phyloP scores from a whole-genome alignment of 2,329 filamentous ascomycete genomes.

The Fusarium buharicum region DNA sequence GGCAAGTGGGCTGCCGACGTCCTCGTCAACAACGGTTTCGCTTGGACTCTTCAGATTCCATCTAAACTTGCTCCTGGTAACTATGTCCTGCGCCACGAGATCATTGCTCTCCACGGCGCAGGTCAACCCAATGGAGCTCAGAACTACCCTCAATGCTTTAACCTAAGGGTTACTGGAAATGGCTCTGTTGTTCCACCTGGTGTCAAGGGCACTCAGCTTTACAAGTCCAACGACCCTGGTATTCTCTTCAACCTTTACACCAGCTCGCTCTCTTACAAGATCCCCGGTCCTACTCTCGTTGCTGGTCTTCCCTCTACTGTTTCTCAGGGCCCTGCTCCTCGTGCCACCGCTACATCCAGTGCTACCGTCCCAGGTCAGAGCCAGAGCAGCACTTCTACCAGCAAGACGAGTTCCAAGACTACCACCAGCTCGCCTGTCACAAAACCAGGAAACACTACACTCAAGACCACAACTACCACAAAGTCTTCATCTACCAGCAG shows the following conservation, averaged over 20 bases:
- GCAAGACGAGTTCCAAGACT: no score
- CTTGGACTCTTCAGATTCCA: constrained; percentile 51
- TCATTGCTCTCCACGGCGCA: constrained; percentile 61
- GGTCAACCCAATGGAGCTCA: constrained; percentile 59
- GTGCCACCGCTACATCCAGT: constrained; percentile 34
- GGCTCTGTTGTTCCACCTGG: constrained; percentile 49
- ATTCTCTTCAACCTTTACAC: constrained; percentile 51
- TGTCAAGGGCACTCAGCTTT: constrained; percentile 46
- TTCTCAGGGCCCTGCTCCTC: constrained; percentile 5
- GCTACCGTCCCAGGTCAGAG: constrained; percentile 33
- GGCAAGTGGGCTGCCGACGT: constrained; percentile 52
- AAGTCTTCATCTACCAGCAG: constrained; percentile 3
- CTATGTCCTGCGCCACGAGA: constrained; percentile 64
- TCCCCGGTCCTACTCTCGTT: constrained; percentile 45
- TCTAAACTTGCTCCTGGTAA: constrained; percentile 49
- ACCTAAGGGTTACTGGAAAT: constrained; percentile 57
- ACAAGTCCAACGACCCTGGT: constrained; percentile 47
- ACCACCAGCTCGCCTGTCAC: not conserved
- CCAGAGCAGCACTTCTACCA: not conserved
- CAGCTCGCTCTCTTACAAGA: constrained; percentile 40
- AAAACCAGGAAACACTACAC: constrained; percentile 9
- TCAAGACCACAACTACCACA: constrained; percentile 22
- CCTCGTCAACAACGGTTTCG: constrained; percentile 54
- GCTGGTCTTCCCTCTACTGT: constrained; percentile 36
- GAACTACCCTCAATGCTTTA: constrained; percentile 63